phyloP scores from a whole-genome alignment of 2,329 filamentous ascomycete genomes.

The Metarhizium sp. region DNA sequence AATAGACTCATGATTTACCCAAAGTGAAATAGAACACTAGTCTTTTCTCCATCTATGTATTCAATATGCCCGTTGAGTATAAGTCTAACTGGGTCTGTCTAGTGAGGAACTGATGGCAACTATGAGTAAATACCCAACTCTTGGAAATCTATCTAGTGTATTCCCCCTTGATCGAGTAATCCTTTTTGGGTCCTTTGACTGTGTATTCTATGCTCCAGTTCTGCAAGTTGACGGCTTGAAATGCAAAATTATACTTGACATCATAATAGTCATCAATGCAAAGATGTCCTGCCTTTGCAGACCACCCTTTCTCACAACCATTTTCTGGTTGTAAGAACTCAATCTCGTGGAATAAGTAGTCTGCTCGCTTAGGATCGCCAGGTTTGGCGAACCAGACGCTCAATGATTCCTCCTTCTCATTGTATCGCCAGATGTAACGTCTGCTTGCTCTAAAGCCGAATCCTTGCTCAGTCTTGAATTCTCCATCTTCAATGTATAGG shows the following conservation, averaged over 20 bases:
- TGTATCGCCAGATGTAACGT: constrained; percentile 66
- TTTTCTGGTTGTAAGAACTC: constrained; percentile 41
- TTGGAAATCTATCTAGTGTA: constrained; percentile 33
- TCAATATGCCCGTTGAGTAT: neutral
- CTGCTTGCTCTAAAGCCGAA: constrained; percentile 50
- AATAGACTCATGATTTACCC: neutral
- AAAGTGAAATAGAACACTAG: neutral
- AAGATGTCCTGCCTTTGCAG: constrained; percentile 57
- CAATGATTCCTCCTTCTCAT: constrained; percentile 47
- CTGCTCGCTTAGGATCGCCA: constrained; percentile 51
- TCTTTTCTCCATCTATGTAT: neutral
- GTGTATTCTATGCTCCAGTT: constrained; percentile 54
- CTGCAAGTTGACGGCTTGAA: constrained; percentile 45
- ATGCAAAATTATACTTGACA: constrained; percentile 58
- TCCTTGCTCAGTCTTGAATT: constrained; percentile 48
- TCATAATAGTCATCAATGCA: constrained; percentile 66
- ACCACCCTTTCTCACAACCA: constrained; percentile 39
- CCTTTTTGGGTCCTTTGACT: constrained; percentile 64
- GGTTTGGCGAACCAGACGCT: constrained; percentile 66
- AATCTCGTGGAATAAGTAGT: constrained; percentile 70
- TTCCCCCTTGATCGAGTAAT: constrained; percentile 52
- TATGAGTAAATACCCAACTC: neutral
- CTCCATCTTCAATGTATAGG: constrained; percentile 59
- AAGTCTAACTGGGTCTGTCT: neutral
- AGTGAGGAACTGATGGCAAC: neutral